Evolutionary conservation across 2,329 filamentous ascomycete species (phyloP).

Genomic region (Epichloe festucae): DNA sequence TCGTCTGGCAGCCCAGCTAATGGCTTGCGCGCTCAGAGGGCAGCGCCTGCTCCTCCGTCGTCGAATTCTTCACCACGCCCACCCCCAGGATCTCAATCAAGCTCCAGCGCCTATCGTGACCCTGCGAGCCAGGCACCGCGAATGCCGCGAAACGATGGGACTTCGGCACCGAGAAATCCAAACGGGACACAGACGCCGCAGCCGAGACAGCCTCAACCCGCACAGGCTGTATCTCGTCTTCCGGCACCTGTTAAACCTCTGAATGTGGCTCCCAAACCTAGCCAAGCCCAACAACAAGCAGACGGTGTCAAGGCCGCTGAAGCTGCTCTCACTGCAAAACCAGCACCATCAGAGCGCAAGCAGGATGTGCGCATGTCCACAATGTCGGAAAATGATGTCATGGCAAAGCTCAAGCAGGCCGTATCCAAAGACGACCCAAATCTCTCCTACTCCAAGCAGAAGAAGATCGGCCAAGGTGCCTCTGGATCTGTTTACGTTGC

Average conservation of each 20-base stretch:
- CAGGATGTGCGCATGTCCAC: conserved; percentile 97
- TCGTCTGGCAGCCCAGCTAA: conserved; percentile 39
- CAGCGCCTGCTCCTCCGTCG: conserved; percentile 59
- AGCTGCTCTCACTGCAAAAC: conserved; percentile 75
- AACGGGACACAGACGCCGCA: conserved; percentile 39
- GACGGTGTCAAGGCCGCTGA: conserved; percentile 83
- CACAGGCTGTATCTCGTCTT: conserved; percentile 33
- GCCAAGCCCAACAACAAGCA: conserved; percentile 28
- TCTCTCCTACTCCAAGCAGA: conserved; percentile 95
- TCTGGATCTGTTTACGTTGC: conserved; percentile 97
- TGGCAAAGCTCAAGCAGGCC: conserved; percentile 86
- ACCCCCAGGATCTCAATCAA: conserved; percentile 35
- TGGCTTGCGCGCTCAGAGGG: conserved; percentile 58
- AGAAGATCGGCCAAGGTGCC: conserved; percentile 97
- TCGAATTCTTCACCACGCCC: conserved; percentile 30
- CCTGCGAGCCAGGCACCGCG: conserved; percentile 29
- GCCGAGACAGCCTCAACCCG: conserved; percentile 32
- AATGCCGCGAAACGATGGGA: conserved; percentile 34
- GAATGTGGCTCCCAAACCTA: conserved; percentile 59
- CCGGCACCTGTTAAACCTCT: conserved; percentile 63
- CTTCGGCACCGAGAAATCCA: conserved; percentile 41
- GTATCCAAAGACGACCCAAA: conserved; percentile 94
- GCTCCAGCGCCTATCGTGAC: conserved; percentile 31
- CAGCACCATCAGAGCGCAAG: conserved; percentile 55
- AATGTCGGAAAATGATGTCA: conserved; percentile 94